Base-by-base conservation (phyloP, 345 rosid species). In the Corchorus capsularis region DNA sequence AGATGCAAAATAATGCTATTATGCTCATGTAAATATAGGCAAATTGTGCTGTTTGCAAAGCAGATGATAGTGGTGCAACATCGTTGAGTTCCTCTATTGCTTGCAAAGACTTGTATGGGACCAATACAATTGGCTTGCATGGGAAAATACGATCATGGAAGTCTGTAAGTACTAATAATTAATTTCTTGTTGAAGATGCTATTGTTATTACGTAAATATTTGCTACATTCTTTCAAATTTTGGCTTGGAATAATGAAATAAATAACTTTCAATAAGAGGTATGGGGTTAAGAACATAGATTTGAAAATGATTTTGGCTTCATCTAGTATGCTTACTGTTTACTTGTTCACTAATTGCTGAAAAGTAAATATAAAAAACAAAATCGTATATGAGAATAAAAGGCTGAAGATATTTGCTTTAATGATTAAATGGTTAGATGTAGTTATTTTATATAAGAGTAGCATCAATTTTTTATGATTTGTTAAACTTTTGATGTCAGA, bases 121-220 rank as follows among this genome's bases (percentile, higher is more conserved):
- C 97, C 62, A 90, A 93, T 79, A 86, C 85, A 71, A 87, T 96
- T 77, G 98, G 99, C 60, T 60, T 96, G 78, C 86, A 84, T 84
- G 98, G 98, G 69, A 96, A 96, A 78, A 86, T 96, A 85, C 86
- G 99, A 67, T 91, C 97, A 63, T 92, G 98, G 97, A 96, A 96
- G 80, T 92, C 99, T 82, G 99, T 96, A 83, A 87, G 98, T 82
- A 20, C 35, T 63, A 53, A 59, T 63, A 68, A 15, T 63, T 46
- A 15, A 19, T 41, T 56, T 27, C 57, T 45, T 55, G 16, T 39
- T 55, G 37, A 22, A 27, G 41, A 47, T 47, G 32, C 17, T 74
- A 49, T 60, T 6, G 39, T 16, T 52, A 10, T 45, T 39, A 8
- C 32, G 5, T 69, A 69, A 45, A 34, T 69, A 27, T 34, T 69